Evolutionary conservation across 2,329 filamentous ascomycete species (phyloP).

Genomic region (Pochonia chlamydosporia): DNA sequence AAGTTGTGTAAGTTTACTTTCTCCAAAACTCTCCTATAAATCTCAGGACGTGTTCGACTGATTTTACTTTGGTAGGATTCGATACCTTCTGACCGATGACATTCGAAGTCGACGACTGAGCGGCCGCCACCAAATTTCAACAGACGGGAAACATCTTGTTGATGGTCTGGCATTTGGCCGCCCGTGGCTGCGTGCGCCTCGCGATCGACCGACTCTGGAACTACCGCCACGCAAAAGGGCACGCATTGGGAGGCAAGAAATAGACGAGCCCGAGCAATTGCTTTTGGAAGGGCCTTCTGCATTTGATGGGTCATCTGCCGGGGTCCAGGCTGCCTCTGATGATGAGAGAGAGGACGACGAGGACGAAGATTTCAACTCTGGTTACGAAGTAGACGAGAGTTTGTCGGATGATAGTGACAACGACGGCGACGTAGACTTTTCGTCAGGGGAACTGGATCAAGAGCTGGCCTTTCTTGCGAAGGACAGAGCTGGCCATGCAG

Average conservation of each 20-base stretch:
- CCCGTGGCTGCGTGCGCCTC: conserved; percentile 55
- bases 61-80: conserved; percentile 50
- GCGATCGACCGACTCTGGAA: conserved; percentile 58
- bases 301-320: conserved; percentile 25
- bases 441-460: conserved; percentile 1
- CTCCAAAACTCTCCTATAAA: neutral
- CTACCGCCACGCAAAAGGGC: conserved; percentile 71
- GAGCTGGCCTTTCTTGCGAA: conserved; percentile 2
- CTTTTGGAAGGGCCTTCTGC: conserved; percentile 28
- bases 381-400: neutral
- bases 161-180: conserved; percentile 83
- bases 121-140: conserved; percentile 75
- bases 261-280: conserved; percentile 23
- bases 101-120: conserved; percentile 64
- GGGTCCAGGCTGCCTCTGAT: neutral
- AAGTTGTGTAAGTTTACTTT: conserved; percentile 59
- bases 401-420: neutral
- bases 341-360: neutral
- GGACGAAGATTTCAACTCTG: neutral
- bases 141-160: conserved; percentile 72
- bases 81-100: conserved; percentile 70
- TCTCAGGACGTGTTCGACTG: neutral
- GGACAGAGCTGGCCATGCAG: neutral
- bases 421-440: conserved; percentile 8
- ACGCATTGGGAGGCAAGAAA: conserved; percentile 38